phyloP scores from a whole-genome alignment of 2,329 filamentous ascomycete species.

The Cordyceps farinosa region DNA sequence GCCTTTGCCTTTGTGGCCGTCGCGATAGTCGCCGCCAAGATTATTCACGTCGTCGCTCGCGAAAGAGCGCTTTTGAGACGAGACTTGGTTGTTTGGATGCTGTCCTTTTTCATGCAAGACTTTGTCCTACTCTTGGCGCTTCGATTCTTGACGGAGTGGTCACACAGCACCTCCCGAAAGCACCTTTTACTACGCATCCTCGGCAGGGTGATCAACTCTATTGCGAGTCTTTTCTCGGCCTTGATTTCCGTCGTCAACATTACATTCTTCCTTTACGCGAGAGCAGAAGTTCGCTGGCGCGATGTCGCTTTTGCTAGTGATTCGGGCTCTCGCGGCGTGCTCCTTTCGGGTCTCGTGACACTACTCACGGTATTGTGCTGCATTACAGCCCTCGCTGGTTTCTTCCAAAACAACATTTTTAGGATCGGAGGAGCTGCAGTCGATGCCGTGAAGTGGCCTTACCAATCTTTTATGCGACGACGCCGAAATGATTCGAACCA shows the following conservation, averaged over 20 bases:
- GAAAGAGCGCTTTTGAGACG: slow-evolving; percentile 9
- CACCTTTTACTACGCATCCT: background rate
- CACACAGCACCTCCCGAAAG: background rate
- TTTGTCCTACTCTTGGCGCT: slow-evolving; percentile 13
- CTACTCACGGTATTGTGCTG: slow-evolving; percentile 17
- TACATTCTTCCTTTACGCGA: slow-evolving; percentile 31
- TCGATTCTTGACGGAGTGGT: slow-evolving; percentile 9
- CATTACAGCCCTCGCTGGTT: slow-evolving; percentile 21
- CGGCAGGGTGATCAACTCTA: background rate
- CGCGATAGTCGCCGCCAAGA: slow-evolving; percentile 16
- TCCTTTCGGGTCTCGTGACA: slow-evolving; percentile 27
- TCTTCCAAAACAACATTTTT: slow-evolving; percentile 25
- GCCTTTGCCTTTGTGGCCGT: slow-evolving; percentile 16
- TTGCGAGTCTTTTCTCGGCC: background rate
- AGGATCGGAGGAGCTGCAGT: slow-evolving; percentile 18
- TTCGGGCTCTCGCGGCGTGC: slow-evolving; percentile 25
- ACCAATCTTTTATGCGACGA: background rate
- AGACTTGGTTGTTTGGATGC: slow-evolving; percentile 16
- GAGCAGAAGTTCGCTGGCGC: slow-evolving; percentile 30
- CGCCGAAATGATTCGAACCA: background rate
- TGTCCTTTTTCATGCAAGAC: slow-evolving; percentile 16
- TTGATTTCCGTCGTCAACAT: slow-evolving; percentile 22
- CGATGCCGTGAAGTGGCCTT: slow-evolving; percentile 13
- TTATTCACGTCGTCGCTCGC: slow-evolving; percentile 12
- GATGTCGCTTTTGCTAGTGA: slow-evolving; percentile 27